Evolutionary conservation across 176 grass and related monocot genomes (phyloP).

Genomic region (Hordeum vulgare): DNA sequence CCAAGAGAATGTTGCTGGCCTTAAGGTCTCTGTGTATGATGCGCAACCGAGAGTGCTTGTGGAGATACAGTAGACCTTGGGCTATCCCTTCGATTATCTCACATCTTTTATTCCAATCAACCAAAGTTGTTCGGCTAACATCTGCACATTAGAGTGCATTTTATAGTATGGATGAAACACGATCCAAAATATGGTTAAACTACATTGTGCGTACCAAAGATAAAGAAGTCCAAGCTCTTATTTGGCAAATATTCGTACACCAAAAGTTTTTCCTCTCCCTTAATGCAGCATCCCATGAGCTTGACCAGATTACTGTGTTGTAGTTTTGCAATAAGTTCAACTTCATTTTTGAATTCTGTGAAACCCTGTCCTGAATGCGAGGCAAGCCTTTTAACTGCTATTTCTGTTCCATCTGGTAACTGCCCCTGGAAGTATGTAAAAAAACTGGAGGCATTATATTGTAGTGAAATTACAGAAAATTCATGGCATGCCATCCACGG

Average conservation of each 20-base stretch:
- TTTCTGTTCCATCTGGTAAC: neutral
- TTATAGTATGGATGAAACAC: neutral
- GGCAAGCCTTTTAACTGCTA: constrained; percentile 27
- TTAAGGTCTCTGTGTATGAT: constrained; percentile 25
- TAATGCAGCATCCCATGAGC: constrained; percentile 6
- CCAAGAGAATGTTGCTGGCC: constrained; percentile 38
- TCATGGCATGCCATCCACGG: neutral
- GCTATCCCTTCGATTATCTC: constrained; percentile 21
- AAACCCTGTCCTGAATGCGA: constrained; percentile 11
- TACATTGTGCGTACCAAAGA: constrained; percentile 9
- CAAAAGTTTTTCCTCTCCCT: constrained; percentile 19
- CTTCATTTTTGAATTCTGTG: constrained; percentile 22
- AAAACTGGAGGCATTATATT: neutral
- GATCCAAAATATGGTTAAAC: neutral
- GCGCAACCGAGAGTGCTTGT: constrained; percentile 20
- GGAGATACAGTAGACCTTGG: constrained; percentile 36
- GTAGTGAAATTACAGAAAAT: neutral
- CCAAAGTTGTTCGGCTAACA: neutral
- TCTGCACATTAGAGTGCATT: neutral
- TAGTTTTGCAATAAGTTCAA: constrained; percentile 27
- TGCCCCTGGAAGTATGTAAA: constrained; percentile 6
- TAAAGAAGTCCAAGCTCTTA: constrained; percentile 28
- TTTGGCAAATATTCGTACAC: constrained; percentile 27
- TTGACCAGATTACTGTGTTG: constrained; percentile 19
- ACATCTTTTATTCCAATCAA: constrained; percentile 18